phyloP scores from a whole-genome alignment of 352 stramenopile genomes.

The Blastocystis sp. region DNA sequence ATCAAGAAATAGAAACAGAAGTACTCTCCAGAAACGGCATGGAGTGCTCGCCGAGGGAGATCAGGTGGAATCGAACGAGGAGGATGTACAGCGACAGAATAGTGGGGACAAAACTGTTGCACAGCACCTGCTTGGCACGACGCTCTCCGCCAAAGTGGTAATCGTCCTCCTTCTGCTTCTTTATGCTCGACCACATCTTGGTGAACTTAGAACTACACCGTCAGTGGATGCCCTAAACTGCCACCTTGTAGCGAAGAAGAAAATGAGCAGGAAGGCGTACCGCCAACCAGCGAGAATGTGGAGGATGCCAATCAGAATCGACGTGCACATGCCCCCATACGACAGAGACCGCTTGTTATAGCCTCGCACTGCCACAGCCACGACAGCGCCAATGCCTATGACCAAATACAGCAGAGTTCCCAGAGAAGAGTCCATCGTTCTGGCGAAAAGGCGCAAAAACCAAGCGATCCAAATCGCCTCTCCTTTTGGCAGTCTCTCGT shows the following conservation, averaged over 20 bases:
- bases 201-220: constrained; percentile 22
- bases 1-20: too few species aligned
- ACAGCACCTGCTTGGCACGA: constrained; percentile 6
- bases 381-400: background rate
- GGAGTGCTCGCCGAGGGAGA: background rate
- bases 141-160: constrained; percentile 37
- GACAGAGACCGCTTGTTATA: constrained; percentile 51
- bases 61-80: background rate
- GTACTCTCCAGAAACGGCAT: background rate
- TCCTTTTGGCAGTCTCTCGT: too few species aligned
- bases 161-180: constrained; percentile 50
- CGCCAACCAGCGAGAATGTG: constrained; percentile 56
- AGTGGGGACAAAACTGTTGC: constrained; percentile 52
- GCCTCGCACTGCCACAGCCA: background rate
- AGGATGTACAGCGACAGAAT: constrained; percentile 34
- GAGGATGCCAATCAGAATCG: constrained; percentile 23
- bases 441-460: too few species aligned
- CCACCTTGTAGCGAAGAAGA: constrained; percentile 52
- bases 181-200: constrained; percentile 50
- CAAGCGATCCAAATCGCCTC: too few species aligned
- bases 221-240: background rate
- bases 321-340: constrained; percentile 9
- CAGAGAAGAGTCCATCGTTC: too few species aligned
- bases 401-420: background rate
- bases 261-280: constrained; percentile 45